A percentile compares a stretch with the other conserved stretches of the same genome.
These are phyloP conservation scores for Penicillium egyptiacum DNA, from an alignment of 495 filamentous ascomycete genomes.

Conservation along the genomic window DNA sequence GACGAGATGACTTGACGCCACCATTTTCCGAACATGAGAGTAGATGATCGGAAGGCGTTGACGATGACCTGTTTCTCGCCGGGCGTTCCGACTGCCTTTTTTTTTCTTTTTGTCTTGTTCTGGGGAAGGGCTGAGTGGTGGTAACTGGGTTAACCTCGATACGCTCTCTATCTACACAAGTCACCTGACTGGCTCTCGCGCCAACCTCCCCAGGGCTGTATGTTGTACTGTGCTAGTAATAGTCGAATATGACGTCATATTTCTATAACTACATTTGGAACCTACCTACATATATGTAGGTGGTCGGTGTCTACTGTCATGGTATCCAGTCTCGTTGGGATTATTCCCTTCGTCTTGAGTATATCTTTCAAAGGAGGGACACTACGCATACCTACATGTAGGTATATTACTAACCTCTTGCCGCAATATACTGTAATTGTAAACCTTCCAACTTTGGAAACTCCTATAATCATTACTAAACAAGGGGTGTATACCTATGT, in stretches of 20 bases:
- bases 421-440: no score
- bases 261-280: background rate
- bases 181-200: background rate
- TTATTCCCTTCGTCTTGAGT: background rate
- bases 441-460: no score
- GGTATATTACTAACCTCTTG: no score
- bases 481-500: no score
- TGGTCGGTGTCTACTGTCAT: no score
- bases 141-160: background rate
- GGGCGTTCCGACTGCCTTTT: constrained; percentile 23
- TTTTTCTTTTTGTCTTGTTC: constrained; percentile 15
- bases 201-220: background rate
- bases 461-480: no score
- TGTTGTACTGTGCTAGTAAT: background rate
- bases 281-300: no score
- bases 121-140: background rate
- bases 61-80: constrained; percentile 16
- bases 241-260: background rate
- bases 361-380: no score
- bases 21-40: constrained; percentile 21
- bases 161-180: background rate
- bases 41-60: constrained; percentile 28
- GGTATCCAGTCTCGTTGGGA: background rate
- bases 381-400: no score
- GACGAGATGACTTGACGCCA: constrained; percentile 29